Percentiles rank a stretch among this genome's conserved stretches.
Conservation (phyloP, 106 monocot species). For the Phalaenopsis aphrodite region DNA sequence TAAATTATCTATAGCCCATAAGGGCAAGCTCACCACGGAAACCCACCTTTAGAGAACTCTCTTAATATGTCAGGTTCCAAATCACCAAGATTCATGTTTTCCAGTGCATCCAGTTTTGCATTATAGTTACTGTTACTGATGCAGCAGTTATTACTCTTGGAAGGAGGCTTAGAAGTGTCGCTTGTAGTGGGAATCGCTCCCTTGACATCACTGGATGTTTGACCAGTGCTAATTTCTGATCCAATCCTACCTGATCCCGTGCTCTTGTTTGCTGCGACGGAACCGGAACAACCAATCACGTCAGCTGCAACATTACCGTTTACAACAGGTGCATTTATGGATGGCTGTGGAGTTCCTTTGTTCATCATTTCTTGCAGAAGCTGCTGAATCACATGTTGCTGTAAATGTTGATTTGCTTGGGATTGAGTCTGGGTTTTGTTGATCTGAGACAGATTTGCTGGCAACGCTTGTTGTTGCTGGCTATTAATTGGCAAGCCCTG, state of each 20-base stretch:
- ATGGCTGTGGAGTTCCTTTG: neutral
- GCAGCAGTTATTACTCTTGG: conserved; percentile 8
- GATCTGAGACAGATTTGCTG: conserved; percentile 4
- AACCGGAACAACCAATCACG: neutral
- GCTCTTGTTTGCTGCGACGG: neutral
- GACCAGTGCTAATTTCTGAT: neutral
- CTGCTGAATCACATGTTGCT: conserved; percentile 14
- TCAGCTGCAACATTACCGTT: conserved; percentile 7
- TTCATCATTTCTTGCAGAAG: conserved; percentile 17
- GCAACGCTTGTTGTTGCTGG: neutral
- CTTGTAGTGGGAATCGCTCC: neutral
- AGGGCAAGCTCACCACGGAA: conserved; percentile 5
- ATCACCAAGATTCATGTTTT: conserved; percentile 10
- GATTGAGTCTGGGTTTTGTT: neutral
- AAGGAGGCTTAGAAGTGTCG: conserved; percentile 1
- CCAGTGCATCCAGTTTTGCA: neutral
- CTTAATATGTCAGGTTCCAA: conserved; percentile 10
- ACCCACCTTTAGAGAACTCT: conserved; percentile 4
- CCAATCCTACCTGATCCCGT: neutral
- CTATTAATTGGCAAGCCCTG: neutral
- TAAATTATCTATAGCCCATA: neutral
- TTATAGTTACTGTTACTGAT: conserved; percentile 11
- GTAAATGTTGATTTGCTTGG: conserved; percentile 6
- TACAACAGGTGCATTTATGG: neutral
- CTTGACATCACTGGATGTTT: neutral